Conservation (phyloP, 2,329 filamentous ascomycete species). For the Aspergillus fructus region DNA sequence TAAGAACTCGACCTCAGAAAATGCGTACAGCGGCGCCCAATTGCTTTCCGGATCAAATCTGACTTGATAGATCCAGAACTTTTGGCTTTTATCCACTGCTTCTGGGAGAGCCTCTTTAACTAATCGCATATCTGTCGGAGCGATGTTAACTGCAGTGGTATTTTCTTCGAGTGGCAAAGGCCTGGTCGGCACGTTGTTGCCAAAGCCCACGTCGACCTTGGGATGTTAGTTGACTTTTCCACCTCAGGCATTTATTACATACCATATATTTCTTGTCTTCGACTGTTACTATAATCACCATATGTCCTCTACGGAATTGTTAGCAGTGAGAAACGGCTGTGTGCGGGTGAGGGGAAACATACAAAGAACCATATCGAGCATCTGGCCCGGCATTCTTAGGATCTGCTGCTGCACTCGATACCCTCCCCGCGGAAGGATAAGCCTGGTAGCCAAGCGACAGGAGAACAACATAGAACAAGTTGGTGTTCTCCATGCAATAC, state of each 20-base stretch:
- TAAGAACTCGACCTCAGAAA: constrained; percentile 64
- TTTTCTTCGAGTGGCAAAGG: constrained; percentile 56
- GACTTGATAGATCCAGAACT: constrained; percentile 65
- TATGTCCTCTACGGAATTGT: constrained; percentile 46
- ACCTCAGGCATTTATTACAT: constrained; percentile 1
- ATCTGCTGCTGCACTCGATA: constrained; percentile 36
- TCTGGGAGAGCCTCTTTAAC: constrained; percentile 50
- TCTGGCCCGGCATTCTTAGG: constrained; percentile 4
- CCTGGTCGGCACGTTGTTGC: constrained; percentile 59
- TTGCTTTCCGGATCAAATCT: constrained; percentile 47
- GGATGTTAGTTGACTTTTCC: background rate
- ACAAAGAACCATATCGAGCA: constrained; percentile 51
- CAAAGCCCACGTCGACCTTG: constrained; percentile 63
- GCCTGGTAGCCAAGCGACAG: constrained; percentile 53
- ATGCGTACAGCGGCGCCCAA: constrained; percentile 65
- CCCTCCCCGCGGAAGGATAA: constrained; percentile 57
- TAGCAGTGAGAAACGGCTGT: background rate
- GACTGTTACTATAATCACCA: constrained; percentile 62
- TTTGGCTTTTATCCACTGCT: constrained; percentile 43
- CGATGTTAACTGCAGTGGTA: constrained; percentile 45
- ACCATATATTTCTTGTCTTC: constrained; percentile 45
- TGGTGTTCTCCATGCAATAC: constrained; percentile 63
- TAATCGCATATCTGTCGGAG: constrained; percentile 57
- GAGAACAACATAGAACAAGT: constrained; percentile 53
- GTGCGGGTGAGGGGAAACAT: constrained; percentile 10